Conservation (phyloP, 257 asterid genomes). For the Solanum dulcamara region DNA sequence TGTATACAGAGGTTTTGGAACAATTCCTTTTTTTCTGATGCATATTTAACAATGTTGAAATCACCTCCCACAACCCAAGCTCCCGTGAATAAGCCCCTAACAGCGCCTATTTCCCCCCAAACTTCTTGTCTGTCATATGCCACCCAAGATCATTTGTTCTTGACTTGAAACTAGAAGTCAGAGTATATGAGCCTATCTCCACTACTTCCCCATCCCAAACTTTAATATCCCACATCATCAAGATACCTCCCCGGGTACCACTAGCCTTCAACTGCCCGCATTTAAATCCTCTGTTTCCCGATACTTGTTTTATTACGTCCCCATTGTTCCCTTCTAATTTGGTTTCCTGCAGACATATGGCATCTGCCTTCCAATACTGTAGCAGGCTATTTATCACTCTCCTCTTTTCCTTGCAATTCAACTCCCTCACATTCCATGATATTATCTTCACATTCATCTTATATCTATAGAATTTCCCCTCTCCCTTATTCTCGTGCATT, state of each 20-base stretch:
- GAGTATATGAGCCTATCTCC: background rate
- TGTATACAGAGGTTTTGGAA: too few relatives aligned
- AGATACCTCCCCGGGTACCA: background rate
- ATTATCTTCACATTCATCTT: too few relatives aligned
- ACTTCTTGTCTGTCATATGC: background rate
- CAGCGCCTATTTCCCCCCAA: background rate
- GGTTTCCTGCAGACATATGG: background rate
- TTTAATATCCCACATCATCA: background rate
- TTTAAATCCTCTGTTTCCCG: background rate
- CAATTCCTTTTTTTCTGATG: too few relatives aligned
- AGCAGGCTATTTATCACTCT: background rate
- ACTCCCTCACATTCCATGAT: too few relatives aligned
- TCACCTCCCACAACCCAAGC: too few relatives aligned
- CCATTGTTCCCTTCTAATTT: background rate
- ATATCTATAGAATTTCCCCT: too few relatives aligned
- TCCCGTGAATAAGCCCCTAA: background rate
- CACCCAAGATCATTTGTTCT: too few relatives aligned
- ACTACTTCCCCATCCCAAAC: background rate
- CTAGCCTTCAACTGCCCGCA: background rate
- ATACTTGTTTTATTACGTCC: too few relatives aligned
- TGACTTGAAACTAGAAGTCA: too few relatives aligned
- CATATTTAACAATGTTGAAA: too few relatives aligned
- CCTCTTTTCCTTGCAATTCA: too few relatives aligned
- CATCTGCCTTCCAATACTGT: background rate
- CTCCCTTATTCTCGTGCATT: too few relatives aligned